Conservation (phyloP, 177 flowering plant species). For the Telopea speciosissima region DNA sequence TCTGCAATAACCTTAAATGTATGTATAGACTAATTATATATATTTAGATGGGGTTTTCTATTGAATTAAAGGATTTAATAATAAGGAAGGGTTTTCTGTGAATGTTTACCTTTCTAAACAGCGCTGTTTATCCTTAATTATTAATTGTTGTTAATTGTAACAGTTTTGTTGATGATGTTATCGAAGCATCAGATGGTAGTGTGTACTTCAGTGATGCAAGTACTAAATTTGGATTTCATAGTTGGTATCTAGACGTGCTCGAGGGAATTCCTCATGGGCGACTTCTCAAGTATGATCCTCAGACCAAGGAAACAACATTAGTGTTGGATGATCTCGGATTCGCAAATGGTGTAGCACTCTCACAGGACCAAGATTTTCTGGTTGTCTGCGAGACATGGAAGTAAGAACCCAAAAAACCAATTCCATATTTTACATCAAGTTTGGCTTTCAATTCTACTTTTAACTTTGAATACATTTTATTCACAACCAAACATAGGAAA, state of each 20-base stretch:
- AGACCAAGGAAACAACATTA: constrained; percentile 29
- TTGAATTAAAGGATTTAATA: too few species aligned
- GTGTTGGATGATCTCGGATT: constrained; percentile 38
- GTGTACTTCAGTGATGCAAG: constrained; percentile 65
- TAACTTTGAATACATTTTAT: too few species aligned
- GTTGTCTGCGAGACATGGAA: constrained; percentile 61
- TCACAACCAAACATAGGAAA: too few species aligned
- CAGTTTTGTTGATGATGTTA: constrained; percentile 70
- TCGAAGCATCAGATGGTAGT: constrained; percentile 48
- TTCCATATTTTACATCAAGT: too few species aligned
- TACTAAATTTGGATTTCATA: constrained; percentile 46
- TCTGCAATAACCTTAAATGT: too few species aligned
- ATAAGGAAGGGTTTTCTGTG: too few species aligned
- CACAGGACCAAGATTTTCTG: constrained; percentile 45
- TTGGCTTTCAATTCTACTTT: too few species aligned
- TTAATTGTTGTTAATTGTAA: neutral
- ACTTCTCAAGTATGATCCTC: constrained; percentile 49
- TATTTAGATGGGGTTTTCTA: too few species aligned
- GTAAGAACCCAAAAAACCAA: too few species aligned
- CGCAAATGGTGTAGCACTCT: constrained; percentile 73
- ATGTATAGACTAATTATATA: too few species aligned
- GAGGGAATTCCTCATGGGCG: constrained; percentile 75
- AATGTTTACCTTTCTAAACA: too few species aligned
- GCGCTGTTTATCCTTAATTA: too few species aligned
- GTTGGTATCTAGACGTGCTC: constrained; percentile 45